These are phyloP conservation scores for Aspergillus amoenus DNA, from an alignment of 2,329 filamentous ascomycete species.

Conservation along the genomic window DNA sequence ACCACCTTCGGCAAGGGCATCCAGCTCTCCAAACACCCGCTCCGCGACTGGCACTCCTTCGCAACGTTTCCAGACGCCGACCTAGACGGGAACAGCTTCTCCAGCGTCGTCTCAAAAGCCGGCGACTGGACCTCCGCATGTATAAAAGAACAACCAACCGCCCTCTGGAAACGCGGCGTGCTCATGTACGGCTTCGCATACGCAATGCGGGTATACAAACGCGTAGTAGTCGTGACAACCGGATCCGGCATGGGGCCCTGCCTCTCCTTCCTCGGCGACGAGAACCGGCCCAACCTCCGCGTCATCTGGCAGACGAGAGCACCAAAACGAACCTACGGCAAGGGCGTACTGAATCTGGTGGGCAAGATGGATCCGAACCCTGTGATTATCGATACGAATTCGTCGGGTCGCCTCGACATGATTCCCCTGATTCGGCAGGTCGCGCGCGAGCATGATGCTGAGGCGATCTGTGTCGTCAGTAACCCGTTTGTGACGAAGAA, in stretches of 20 bases:
- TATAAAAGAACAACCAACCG: conserved; percentile 61
- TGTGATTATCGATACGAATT: conserved; percentile 66
- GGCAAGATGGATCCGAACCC: conserved; percentile 59
- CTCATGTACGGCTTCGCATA: conserved; percentile 68
- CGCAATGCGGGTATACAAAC: conserved; percentile 64
- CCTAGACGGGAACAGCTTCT: conserved; percentile 58
- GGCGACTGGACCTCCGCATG: conserved; percentile 71
- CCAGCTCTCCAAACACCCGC: conserved; percentile 61
- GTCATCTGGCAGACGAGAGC: conserved; percentile 68
- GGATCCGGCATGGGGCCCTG: conserved; percentile 73
- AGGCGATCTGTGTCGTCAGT: conserved; percentile 72
- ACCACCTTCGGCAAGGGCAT: conserved; percentile 58
- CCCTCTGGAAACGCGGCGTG: conserved; percentile 67
- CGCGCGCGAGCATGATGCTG: conserved; percentile 48
- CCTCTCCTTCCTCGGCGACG: conserved; percentile 59
- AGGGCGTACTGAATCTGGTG: conserved; percentile 57
- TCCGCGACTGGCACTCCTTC: conserved; percentile 74
- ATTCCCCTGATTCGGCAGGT: conserved; percentile 56
- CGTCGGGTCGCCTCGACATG: conserved; percentile 61
- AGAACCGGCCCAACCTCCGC: conserved; percentile 46
- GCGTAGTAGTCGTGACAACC: conserved; percentile 66
- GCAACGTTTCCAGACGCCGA: conserved; percentile 66
- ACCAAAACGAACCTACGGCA: conserved; percentile 64
- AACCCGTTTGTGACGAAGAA: conserved; percentile 67
- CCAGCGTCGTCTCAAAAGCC: conserved; percentile 68